Base-by-base conservation (phyloP, 441 rosid genomes). In the Isatis lusitanica region DNA sequence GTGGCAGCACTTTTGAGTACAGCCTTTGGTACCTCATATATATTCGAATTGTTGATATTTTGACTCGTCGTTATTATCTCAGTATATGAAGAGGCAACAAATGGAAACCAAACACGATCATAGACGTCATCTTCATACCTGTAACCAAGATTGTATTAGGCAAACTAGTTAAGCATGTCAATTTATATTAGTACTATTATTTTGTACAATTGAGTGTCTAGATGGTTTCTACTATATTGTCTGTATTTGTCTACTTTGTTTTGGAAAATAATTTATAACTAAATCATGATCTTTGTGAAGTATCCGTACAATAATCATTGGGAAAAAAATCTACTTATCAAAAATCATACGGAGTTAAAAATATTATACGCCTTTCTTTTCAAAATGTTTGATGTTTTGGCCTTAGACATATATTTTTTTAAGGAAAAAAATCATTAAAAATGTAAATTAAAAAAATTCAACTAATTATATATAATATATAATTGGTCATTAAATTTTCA, bases 1-100 rank as follows among this genome's bases (percentile, higher is more conserved):
- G 50, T 61, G 18, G 66, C 50, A 61, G 66, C 66, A 61, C 50
- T 61, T 26, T 24, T 28, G 50, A 61, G 66, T 40, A 21, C 66
- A 40, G 50, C 10, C 24, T 40, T 61, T 40, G 66, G 66, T 40
- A 61, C 35, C 36, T 61, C 50, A 42, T 21, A 61, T 13, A 7
- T 0, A 2, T 40, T 1, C 4, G 66, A 21, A 24, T 61, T 40
- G 50, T 61, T 61, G 24, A 61, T 40, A 44, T 61, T 42, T 50
- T 40, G 66, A 61, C 4, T 24, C 4, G 66, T 61, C 8, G 66
- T 61, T 61, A 61, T 61, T 61, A 61, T 40, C 10, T 61, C 35
- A 6, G 33, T 40, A 40, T 61, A 61, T 40, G 50, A 40, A 61
- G 66, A 40, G 43, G 1, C 17, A 9, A 61, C 13, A 7, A 3